A percentile compares a stretch with the other conserved stretches of the same genome.
These are phyloP conservation scores for Suillus tomentosus DNA, from an alignment of 768 basidiomycete genomes.

Conservation along the genomic window DNA sequence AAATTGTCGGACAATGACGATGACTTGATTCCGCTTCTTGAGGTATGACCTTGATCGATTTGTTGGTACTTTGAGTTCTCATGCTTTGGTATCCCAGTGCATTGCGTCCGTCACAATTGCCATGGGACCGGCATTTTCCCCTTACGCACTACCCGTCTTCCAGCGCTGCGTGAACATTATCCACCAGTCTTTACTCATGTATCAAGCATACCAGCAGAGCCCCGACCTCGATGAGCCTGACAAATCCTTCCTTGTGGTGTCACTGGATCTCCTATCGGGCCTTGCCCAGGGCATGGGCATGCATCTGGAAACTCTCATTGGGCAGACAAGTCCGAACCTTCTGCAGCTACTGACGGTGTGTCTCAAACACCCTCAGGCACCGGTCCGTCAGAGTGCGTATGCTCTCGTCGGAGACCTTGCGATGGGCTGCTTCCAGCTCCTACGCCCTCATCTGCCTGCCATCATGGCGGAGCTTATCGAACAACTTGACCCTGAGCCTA, in stretches of 20 bases:
- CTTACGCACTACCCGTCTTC: constrained; percentile 90
- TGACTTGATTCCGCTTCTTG: constrained; percentile 91
- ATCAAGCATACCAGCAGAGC: constrained; percentile 86
- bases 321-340: constrained; percentile 70
- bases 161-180: constrained; percentile 89
- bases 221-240: constrained; percentile 94
- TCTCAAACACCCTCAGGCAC: constrained; percentile 93
- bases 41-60: constrained; percentile 57
- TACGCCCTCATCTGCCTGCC: constrained; percentile 82
- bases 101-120: constrained; percentile 97
- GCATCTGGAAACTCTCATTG: constrained; percentile 73
- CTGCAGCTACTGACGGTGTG: constrained; percentile 84
- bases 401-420: constrained; percentile 98
- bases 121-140: constrained; percentile 84
- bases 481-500: constrained; percentile 92
- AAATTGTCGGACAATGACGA: constrained; percentile 89
- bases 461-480: constrained; percentile 89
- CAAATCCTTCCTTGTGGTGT: constrained; percentile 95
- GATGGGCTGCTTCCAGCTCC: constrained; percentile 88
- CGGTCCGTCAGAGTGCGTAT: constrained; percentile 94
- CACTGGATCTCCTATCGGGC: constrained; percentile 94
- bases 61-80: constrained; percentile 2
- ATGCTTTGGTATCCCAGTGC: constrained; percentile 57
- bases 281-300: constrained; percentile 91
- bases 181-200: constrained; percentile 77